These are phyloP conservation scores for Scleroderma citrinum DNA, from an alignment of 768 basidiomycete species.

Conservation along the genomic window DNA sequence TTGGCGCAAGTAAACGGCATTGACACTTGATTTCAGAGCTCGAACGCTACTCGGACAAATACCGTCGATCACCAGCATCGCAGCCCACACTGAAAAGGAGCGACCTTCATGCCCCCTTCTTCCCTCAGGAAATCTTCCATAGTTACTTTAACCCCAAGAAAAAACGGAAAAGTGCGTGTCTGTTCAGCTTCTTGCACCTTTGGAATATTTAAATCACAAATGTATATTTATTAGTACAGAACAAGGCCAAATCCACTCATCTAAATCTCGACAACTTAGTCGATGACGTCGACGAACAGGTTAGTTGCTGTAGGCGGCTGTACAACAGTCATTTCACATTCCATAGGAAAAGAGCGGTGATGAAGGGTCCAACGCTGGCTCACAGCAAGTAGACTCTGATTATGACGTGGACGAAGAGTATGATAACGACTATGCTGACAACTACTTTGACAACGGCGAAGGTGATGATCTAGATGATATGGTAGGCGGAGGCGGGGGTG, in stretches of 20 bases:
- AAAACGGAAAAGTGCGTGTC: slow-evolving; percentile 45
- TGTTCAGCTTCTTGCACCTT: not conserved
- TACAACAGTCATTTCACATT: not conserved
- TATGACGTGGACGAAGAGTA: slow-evolving; percentile 89
- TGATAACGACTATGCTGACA: slow-evolving; percentile 86
- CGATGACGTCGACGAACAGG: slow-evolving; percentile 59
- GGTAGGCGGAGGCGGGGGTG: slow-evolving; percentile 62
- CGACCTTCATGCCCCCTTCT: slow-evolving; percentile 70
- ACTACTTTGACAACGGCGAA: slow-evolving; percentile 90
- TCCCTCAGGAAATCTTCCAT: slow-evolving; percentile 71
- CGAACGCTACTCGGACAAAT: slow-evolving; percentile 81
- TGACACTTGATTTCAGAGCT: slow-evolving; percentile 43
- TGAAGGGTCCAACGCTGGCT: slow-evolving; percentile 62
- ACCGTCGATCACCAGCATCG: slow-evolving; percentile 52
- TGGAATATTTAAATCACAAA: not conserved
- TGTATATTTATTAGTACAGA: slow-evolving; percentile 15
- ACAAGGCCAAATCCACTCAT: slow-evolving; percentile 33
- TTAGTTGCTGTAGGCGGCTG: slow-evolving; percentile 15
- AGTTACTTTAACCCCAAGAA: slow-evolving; percentile 73
- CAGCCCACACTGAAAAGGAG: slow-evolving; percentile 65
- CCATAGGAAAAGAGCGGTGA: slow-evolving; percentile 63
- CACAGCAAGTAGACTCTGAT: slow-evolving; percentile 61
- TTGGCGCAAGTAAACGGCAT: not conserved
- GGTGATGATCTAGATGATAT: slow-evolving; percentile 75
- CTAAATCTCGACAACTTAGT: slow-evolving; percentile 64